Evolutionary conservation across 2,329 filamentous ascomycete genomes (phyloP), one percentile per base, ranked within the genome.

Genomic region (Xylariaceae sp.): DNA sequence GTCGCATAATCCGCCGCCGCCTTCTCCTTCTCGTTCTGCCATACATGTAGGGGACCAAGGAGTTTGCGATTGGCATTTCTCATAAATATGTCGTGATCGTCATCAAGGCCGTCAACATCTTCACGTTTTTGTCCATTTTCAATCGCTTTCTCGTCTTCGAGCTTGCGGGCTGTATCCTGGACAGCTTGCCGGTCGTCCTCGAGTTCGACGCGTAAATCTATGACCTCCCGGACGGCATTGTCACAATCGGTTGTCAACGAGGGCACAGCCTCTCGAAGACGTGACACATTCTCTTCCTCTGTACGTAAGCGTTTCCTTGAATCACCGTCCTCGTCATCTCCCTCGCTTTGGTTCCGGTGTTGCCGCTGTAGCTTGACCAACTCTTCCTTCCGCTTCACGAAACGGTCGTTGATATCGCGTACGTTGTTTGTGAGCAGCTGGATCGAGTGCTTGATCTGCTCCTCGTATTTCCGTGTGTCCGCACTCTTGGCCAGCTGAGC

Each of bases 181-280:
- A 80, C 71, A 5, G 65, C 69, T 45, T 67, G 69, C 53, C 81
- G 61, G 11, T 60, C 75, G 58, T 85, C 82, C 61, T 83, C 77
- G 2, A 84, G 69, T 62, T 78, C 78, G 48, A 74, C 76, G 57
- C 74, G 75, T 54, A 74, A 68, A 64, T 86, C 83, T 34, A 85
- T 78, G 9, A 80, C 69, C 41, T 74, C 68, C 10, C 82, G 77
- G 35, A 82, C 69, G 0, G 77, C 75, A 17, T 69, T 66, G 65
- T 85, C 82, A 5, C 78, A 76, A 3, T 74, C 70, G 7, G 71
- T 67, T 1, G 80, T 82, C 34, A 83, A 61, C 1, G 65, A 62
- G 1, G 76, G 73, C 2, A 81, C 77, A 9, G 74, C 66, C 0
- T 64, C 64, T 18, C 77, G 73, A 2, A 83, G 69, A 2, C 68